Evolutionary conservation across 2,329 filamentous ascomycete species (phyloP), one percentile per base, ranked within the genome.

Genomic region (Xylariaceae sp.): DNA sequence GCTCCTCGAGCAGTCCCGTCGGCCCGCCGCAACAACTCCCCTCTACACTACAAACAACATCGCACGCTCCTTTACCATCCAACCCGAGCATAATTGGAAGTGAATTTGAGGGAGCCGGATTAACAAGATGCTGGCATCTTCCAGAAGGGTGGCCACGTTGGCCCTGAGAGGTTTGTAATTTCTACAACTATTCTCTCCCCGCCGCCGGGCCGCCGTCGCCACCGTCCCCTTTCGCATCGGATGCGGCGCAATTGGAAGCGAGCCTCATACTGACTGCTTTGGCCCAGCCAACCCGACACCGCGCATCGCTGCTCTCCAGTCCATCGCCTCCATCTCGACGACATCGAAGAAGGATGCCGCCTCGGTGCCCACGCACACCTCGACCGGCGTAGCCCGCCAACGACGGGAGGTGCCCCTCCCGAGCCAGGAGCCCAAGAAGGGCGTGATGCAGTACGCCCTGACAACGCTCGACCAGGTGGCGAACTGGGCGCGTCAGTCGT

Each of bases 401-500:
- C 84, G 86, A 69, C 83, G 82, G 73, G 88, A 93, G 77, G 89
- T 94, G 59, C 86, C 85, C 64, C 80, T 94, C 61, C 79, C 88
- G 65, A 92, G 88, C 74, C 86, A 95, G 77, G 87, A 91, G 76
- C 81, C 81, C 66, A 90, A 88, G 76, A 90, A 93, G 80, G 86
- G 89, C 69, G 84, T 85, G 61, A 80, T 93, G 70, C 89, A 95
- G 86, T 93, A 92, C 75, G 90, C 89, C 65, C 81, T 95, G 89
- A 90, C 89, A 57, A 88, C 88, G 4, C 82, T 92, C 71, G 90
- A 95, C 73, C 82, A 88, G 70, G 82, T 94, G 64, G 78, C 88
- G 75, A 93, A 92, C 78, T 95, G 90, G 90, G 88, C 85, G 44
- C 86, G 90, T 54, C 89, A 94, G 76, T 85, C 87, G 57, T 95